These are phyloP conservation scores for Tricladium varicosporioides DNA, from an alignment of 2,329 filamentous ascomycete genomes.

Conservation along the genomic window DNA sequence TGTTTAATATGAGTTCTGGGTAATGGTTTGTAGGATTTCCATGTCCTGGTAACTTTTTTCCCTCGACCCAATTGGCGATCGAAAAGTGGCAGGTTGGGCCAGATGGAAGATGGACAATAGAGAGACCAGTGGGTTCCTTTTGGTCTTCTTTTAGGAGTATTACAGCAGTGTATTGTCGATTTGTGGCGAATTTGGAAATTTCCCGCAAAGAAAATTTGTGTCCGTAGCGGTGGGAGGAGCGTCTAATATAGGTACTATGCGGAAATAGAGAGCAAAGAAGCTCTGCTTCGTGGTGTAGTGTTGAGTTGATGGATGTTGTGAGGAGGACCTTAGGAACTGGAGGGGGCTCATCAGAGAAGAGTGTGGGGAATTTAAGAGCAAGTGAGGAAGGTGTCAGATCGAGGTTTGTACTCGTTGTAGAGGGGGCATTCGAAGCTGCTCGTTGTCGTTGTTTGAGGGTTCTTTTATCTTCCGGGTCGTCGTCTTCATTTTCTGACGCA, in stretches of 20 bases:
- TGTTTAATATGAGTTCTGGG: slow-evolving; percentile 87
- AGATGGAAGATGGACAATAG: slow-evolving; percentile 77
- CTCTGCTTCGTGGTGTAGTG: slow-evolving; percentile 78
- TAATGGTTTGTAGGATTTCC: slow-evolving; percentile 85
- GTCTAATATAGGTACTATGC: slow-evolving; percentile 75
- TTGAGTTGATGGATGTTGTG: slow-evolving; percentile 87
- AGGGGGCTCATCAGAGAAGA: slow-evolving; percentile 59
- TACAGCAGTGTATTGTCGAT: slow-evolving; percentile 79
- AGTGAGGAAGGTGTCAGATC: slow-evolving; percentile 61
- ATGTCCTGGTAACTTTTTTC: slow-evolving; percentile 83
- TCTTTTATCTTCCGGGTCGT: slow-evolving; percentile 38
- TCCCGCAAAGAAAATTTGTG: slow-evolving; percentile 92
- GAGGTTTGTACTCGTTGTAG: slow-evolving; percentile 61
- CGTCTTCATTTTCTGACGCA: slow-evolving; percentile 46
- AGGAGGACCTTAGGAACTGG: slow-evolving; percentile 80
- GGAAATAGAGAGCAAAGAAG: slow-evolving; percentile 81
- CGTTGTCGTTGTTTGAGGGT: slow-evolving; percentile 39
- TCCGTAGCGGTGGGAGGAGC: slow-evolving; percentile 77
- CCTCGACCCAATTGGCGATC: slow-evolving; percentile 87
- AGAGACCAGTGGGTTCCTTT: slow-evolving; percentile 79
- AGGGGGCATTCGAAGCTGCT: slow-evolving; percentile 41
- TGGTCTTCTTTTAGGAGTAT: slow-evolving; percentile 85
- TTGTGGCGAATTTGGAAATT: slow-evolving; percentile 80
- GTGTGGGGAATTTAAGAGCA: slow-evolving; percentile 58
- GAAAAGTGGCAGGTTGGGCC: slow-evolving; percentile 93